phyloP scores from a whole-genome alignment of 495 filamentous ascomycete species.

The Neurospora tetraspora region DNA sequence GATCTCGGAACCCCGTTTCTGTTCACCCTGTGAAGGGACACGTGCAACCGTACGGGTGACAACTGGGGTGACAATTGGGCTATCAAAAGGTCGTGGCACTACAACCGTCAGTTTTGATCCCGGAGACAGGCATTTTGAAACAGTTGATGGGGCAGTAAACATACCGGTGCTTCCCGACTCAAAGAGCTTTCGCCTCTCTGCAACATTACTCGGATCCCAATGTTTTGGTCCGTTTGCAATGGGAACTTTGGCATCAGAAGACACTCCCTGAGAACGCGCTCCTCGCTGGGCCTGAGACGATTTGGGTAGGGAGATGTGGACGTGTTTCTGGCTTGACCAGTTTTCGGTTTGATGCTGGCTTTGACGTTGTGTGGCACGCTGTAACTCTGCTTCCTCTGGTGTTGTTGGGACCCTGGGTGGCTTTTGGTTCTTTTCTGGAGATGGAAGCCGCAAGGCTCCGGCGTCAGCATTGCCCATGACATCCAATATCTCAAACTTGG shows the following conservation, averaged over 20 bases:
- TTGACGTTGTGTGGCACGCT: neutral
- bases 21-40: neutral
- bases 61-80: neutral
- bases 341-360: neutral
- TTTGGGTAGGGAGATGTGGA: neutral
- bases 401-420: neutral
- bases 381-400: conserved; percentile 1
- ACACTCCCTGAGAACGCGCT: neutral
- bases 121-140: neutral
- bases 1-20: neutral
- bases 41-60: neutral
- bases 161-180: conserved; percentile 2
- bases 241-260: neutral
- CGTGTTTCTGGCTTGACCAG: neutral
- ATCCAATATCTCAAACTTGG: conserved; percentile 33
- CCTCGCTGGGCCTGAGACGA: neutral
- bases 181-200: conserved; percentile 21
- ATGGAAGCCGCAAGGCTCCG: neutral
- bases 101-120: neutral
- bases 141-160: neutral
- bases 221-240: neutral
- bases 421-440: neutral
- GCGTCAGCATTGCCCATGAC: conserved; percentile 17
- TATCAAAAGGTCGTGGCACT: neutral
- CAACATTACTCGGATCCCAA: conserved; percentile 19